A percentile compares a stretch with the other conserved stretches of the same genome.
Evolutionary conservation across 768 basidiomycete species (phyloP).

Genomic region (Pisolithus albus): DNA sequence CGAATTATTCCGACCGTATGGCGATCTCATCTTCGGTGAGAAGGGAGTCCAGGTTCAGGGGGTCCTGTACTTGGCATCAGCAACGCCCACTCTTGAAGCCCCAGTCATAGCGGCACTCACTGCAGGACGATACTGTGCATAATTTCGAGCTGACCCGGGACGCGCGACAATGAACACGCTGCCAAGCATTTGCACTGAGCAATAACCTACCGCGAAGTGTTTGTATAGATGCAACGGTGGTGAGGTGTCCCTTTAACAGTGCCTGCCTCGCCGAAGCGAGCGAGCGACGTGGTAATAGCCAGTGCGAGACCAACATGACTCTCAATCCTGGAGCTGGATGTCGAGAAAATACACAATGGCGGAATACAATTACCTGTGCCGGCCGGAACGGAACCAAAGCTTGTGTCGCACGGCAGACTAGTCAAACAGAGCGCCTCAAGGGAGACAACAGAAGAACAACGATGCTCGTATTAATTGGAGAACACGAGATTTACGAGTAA

Average conservation of each 20-base stretch:
- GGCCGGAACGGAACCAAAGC: conserved; percentile 5
- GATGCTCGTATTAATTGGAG: neutral
- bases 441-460: no score
- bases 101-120: conserved; percentile 8
- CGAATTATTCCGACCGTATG: conserved; percentile 53
- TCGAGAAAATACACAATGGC: neutral
- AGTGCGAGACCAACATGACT: conserved; percentile 3
- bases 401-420: no score
- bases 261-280: no score
- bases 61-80: conserved; percentile 51
- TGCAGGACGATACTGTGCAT: conserved; percentile 15
- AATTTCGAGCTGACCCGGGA: conserved; percentile 11
- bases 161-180: neutral
- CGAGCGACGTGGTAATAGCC: conserved; percentile 1
- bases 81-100: neutral
- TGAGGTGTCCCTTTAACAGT: no score
- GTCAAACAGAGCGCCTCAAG: no score
- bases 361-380: neutral
- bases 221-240: conserved; percentile 3
- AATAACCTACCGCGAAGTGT: conserved; percentile 14
- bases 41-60: conserved; percentile 69
- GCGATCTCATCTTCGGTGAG: conserved; percentile 87
- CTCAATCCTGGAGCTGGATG: neutral
- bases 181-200: neutral
- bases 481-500: neutral